Evolutionary conservation across 1,284 basidiomycete genomes (phyloP), one percentile per base, ranked within the genome.

Genomic region (Irpex sp.): DNA sequence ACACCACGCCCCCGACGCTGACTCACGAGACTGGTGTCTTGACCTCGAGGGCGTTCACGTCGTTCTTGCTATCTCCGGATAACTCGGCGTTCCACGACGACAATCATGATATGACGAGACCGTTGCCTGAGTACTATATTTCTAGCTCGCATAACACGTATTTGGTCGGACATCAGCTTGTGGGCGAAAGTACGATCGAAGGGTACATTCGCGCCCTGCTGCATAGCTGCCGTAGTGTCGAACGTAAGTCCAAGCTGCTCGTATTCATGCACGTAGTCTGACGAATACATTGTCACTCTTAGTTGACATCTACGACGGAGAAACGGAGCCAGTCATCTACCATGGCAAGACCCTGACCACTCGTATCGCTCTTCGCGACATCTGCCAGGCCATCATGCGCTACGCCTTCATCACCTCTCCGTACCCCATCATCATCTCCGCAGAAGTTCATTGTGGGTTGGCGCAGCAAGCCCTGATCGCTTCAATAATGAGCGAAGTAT

Each of bases 111-210:
- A 86, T 98, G 94, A 89, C 88, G 0, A 81, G 83, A 1, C 94
- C 97, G 0, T 77, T 98, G 8, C 83, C 87, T 4, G 92, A 97
- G 64, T 98, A 98, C 74, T 97, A 84, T 71, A 90, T 98, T 70
- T 95, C 94, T 4, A 93, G 94, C 15, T 97, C 94, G 36, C 97
- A 99, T 73, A 99, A 99, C 71, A 99, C 97, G 0, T 99, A 99
- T 71, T 87, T 99, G 4, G 89, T 98, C 9, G 96, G 96, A 0
- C 88, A 95, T 68, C 97, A 99, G 72, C 88, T 97, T 62, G 87
- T 96, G 7, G 97, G 97, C 2, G 89, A 92, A 60, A 95, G 93
- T 66, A 98, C 97, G 0, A 89, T 97, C 47, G 97, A 98, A 71
- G 97, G 97, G 0, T 99, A 98, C 72, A 95, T 98, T 65, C 85